Percentiles rank a stretch among this genome's conserved stretches.
These are phyloP conservation scores for Carex pumila DNA, from an alignment of 176 grass and related monocot genomes.

Conservation along the genomic window DNA sequence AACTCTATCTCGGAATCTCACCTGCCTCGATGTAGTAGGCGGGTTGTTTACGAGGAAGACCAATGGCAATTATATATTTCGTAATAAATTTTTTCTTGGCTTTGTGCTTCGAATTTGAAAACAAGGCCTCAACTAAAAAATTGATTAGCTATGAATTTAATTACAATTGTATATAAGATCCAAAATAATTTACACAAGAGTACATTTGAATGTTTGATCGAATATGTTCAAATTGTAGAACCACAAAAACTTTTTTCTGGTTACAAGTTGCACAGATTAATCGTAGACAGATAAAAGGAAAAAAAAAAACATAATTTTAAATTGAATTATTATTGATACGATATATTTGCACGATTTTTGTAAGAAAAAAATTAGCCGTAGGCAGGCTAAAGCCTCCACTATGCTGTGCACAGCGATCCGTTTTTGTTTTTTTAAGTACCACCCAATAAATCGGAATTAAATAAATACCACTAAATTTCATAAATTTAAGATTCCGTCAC, in stretches of 20 bases:
- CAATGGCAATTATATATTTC: neutral
- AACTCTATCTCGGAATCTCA: constrained; percentile 19
- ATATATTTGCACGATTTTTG: neutral
- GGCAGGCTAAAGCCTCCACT: neutral
- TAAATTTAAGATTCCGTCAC: no score
- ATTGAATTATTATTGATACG: neutral
- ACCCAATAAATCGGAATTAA: no score
- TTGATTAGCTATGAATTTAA: neutral
- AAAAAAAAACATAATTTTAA: neutral
- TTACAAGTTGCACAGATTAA: no score
- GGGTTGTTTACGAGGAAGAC: constrained; percentile 21
- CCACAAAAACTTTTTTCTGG: neutral
- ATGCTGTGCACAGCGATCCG: neutral
- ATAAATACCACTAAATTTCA: no score
- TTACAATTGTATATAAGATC: neutral
- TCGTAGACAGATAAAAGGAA: no score
- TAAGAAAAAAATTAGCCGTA: neutral
- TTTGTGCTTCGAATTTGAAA: neutral
- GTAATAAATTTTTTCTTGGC: no score
- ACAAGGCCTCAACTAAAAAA: neutral
- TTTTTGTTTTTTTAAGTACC: no score
- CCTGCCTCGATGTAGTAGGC: constrained; percentile 4
- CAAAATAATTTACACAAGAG: neutral
- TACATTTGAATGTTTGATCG: neutral
- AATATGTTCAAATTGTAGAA: neutral